Evolutionary conservation across 306 rosid genomes (phyloP).

Genomic region (Malus fusca): DNA sequence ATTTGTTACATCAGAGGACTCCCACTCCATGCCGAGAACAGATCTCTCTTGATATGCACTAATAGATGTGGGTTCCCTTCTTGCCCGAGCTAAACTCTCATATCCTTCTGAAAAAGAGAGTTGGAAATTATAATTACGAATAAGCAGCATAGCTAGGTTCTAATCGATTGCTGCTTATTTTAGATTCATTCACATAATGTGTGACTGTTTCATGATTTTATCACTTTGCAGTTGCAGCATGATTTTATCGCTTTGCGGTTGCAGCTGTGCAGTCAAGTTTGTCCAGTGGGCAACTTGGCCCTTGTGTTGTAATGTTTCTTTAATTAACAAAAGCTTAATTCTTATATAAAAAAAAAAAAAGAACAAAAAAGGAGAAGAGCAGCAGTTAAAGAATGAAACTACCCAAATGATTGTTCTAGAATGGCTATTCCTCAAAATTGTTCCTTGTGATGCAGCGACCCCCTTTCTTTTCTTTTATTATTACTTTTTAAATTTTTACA

Average conservation of each 20-base stretch:
- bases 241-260: neutral
- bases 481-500: too few relatives aligned
- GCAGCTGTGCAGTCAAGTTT: neutral
- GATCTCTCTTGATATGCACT: slow-evolving; percentile 31
- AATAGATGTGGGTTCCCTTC: slow-evolving; percentile 41
- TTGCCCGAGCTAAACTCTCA: slow-evolving; percentile 48
- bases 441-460: too few relatives aligned
- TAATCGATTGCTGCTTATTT: neutral
- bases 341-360: neutral
- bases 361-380: neutral
- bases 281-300: neutral
- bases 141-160: neutral
- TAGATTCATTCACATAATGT: neutral
- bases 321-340: neutral
- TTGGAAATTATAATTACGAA: too few relatives aligned
- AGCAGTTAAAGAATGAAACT: too few relatives aligned
- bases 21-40: slow-evolving; percentile 26
- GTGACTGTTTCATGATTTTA: neutral
- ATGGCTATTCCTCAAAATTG: too few relatives aligned
- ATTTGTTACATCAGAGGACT: slow-evolving; percentile 31
- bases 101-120: slow-evolving; percentile 67
- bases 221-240: neutral
- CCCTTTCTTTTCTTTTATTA: too few relatives aligned
- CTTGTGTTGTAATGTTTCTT: neutral
- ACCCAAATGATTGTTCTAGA: too few relatives aligned